Conservation (phyloP, 306 rosid species). For the Quercus gilva region DNA sequence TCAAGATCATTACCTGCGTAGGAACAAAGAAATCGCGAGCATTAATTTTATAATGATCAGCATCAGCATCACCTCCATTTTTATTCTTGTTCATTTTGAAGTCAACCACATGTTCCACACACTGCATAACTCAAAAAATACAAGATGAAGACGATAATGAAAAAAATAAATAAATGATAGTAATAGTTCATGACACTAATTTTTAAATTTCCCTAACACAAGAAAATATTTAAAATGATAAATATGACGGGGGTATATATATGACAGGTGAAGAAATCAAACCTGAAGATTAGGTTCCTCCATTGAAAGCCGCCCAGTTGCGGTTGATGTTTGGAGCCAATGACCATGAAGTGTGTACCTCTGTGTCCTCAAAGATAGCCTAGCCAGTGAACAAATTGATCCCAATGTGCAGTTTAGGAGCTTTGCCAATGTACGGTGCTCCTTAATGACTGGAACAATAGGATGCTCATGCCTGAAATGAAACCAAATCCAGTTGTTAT, state of each 20-base stretch:
- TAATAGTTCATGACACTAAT: constrained; percentile 14
- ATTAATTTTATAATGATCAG: constrained; percentile 48
- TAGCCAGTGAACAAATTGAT: constrained; percentile 82
- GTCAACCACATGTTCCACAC: constrained; percentile 84
- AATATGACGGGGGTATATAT: neutral
- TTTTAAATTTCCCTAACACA: neutral
- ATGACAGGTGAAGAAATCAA: constrained; percentile 21
- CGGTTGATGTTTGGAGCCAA: constrained; percentile 97
- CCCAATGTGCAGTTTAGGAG: constrained; percentile 87
- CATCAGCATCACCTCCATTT: constrained; percentile 44
- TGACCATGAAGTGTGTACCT: constrained; percentile 87
- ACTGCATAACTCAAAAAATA: constrained; percentile 47
- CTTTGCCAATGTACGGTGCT: constrained; percentile 87
- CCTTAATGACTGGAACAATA: constrained; percentile 87
- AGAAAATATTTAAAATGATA: neutral
- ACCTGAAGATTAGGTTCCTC: constrained; percentile 99
- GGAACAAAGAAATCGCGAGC: constrained; percentile 94
- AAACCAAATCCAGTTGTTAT: constrained; percentile 8
- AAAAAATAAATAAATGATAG: neutral
- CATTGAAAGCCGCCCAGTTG: constrained; percentile 98
- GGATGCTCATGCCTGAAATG: constrained; percentile 94
- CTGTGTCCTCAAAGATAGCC: constrained; percentile 68
- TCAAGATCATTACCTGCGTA: constrained; percentile 59
- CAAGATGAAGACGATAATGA: neutral
- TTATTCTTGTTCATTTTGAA: constrained; percentile 56